phyloP scores from a whole-genome alignment of 208 protist species.

The Leishmania braziliensis region DNA sequence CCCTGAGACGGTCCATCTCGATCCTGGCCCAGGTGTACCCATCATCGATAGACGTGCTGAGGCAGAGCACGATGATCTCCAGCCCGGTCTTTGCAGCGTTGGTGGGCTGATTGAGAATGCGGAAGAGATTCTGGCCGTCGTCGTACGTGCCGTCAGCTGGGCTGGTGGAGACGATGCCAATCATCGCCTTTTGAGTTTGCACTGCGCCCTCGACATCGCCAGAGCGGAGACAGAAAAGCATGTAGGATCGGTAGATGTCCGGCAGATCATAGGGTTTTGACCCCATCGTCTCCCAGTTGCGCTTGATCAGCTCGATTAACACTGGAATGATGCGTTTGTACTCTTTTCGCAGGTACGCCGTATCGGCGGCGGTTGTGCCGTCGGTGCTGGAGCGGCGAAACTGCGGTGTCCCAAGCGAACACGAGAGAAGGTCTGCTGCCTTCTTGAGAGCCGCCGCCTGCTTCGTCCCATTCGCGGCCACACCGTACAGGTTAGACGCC shows the following conservation, averaged over 20 bases:
- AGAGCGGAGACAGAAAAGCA: conserved; percentile 45
- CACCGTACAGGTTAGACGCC: conserved; percentile 30
- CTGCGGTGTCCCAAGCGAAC: conserved; percentile 10
- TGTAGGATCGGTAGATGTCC: conserved; percentile 66
- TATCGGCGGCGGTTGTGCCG: conserved; percentile 3
- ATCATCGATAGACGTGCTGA: conserved; percentile 43
- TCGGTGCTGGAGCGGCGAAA: neutral
- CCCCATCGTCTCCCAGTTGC: conserved; percentile 45
- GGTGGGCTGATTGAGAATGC: conserved; percentile 64
- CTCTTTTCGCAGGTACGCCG: conserved; percentile 12
- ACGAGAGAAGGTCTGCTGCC: conserved; percentile 28
- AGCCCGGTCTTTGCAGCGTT: conserved; percentile 77
- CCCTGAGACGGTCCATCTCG: conserved; percentile 53
- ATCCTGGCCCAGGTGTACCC: conserved; percentile 68
- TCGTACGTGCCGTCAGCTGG: conserved; percentile 34
- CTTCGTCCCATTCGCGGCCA: conserved; percentile 32
- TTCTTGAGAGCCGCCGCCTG: conserved; percentile 38
- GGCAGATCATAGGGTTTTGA: conserved; percentile 47
- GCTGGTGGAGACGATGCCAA: conserved; percentile 41
- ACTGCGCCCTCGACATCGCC: conserved; percentile 45
- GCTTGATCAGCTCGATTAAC: conserved; percentile 45
- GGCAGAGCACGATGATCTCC: conserved; percentile 71
- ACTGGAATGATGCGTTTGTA: conserved; percentile 34
- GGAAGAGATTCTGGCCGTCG: conserved; percentile 61
- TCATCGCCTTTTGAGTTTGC: conserved; percentile 48